Conservation (phyloP, 1,284 basidiomycete genomes). For the Cutaneotrichosporon mucoides region DNA sequence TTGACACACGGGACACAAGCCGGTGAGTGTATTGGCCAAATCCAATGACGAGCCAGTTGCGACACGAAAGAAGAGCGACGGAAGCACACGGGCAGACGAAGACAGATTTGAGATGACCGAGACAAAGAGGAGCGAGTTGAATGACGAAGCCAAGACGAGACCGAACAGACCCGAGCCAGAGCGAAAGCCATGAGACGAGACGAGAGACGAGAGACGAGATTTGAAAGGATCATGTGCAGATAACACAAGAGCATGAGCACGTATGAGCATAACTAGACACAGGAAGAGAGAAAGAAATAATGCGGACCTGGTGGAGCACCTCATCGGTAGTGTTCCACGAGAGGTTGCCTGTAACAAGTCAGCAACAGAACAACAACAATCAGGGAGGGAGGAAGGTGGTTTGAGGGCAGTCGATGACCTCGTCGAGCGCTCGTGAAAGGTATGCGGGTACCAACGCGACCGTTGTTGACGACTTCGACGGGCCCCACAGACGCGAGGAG, state of each 20-base stretch:
- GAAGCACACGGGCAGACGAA: conserved; percentile 15
- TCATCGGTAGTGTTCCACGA: conserved; percentile 88
- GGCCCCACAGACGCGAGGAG: too few species aligned
- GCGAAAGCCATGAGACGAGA: conserved; percentile 7
- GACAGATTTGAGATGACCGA: conserved; percentile 2
- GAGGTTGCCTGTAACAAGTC: conserved; percentile 44
- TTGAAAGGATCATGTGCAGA: conserved; percentile 10
- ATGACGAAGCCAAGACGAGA: not conserved
- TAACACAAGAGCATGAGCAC: conserved; percentile 9
- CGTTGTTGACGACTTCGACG: too few species aligned
- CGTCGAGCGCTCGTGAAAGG: not conserved
- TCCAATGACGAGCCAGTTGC: not conserved
- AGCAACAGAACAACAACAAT: not conserved
- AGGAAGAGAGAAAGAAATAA: conserved; percentile 44
- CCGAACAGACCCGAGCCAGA: conserved; percentile 1
- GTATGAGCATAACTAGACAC: conserved; percentile 69
- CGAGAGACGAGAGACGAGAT: conserved; percentile 14
- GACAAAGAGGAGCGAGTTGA: not conserved
- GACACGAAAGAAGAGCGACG: not conserved
- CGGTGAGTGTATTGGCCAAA: not conserved
- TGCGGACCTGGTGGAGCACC: conserved; percentile 66
- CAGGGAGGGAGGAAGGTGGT: not conserved
- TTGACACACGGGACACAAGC: conserved; percentile 3
- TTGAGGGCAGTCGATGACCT: not conserved
- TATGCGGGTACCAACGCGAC: too few species aligned